phyloP scores from a whole-genome alignment of 176 grass and related monocot species.

The Rhipidocladum racemiflorum region DNA sequence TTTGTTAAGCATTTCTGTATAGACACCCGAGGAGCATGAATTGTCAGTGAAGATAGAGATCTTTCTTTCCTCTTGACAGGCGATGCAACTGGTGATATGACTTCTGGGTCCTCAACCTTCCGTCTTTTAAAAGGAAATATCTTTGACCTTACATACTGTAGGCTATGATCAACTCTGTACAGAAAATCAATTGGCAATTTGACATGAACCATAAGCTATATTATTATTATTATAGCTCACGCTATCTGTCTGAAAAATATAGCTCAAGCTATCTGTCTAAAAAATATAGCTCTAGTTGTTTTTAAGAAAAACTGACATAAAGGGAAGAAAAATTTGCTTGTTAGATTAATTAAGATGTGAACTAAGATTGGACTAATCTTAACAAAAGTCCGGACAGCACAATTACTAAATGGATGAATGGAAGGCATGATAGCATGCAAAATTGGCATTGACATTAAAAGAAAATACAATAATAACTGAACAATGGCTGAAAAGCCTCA shows the following conservation, averaged over 20 bases:
- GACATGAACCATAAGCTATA: constrained; percentile 1
- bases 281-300: background rate
- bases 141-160: constrained; percentile 69
- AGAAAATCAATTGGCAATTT: constrained; percentile 15
- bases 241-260: background rate
- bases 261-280: background rate
- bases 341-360: background rate
- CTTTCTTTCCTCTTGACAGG: constrained; percentile 71
- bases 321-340: background rate
- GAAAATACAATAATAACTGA: background rate
- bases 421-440: background rate
- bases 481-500: background rate
- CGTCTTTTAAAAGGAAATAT: constrained; percentile 65
- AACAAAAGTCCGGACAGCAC: background rate
- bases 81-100: constrained; percentile 26
- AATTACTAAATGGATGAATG: background rate
- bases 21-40: constrained; percentile 53
- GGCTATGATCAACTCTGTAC: constrained; percentile 64
- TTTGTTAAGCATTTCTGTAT: constrained; percentile 57
- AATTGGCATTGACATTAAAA: background rate
- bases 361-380: background rate
- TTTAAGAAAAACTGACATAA: constrained; percentile 14
- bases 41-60: constrained; percentile 66
- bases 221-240: too few species aligned
- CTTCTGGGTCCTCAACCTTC: constrained; percentile 50